Evolutionary conservation across 257 asterid genomes (phyloP).

Genomic region (Gentiana macrophylla): DNA sequence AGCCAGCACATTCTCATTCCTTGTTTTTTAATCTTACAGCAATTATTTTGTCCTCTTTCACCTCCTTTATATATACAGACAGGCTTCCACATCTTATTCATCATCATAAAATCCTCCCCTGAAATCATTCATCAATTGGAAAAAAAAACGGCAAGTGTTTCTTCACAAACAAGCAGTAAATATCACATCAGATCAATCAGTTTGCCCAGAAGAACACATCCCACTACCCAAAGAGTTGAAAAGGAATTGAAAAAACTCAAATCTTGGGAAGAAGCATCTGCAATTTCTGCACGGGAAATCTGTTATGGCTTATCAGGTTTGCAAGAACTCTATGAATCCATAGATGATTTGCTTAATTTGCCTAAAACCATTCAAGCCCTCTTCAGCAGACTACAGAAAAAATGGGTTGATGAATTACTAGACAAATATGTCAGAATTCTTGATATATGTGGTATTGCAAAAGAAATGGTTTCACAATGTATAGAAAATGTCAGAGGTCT

Average conservation of each 20-base stretch:
- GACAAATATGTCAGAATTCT: constrained; percentile 21
- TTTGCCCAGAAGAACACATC: constrained; percentile 29
- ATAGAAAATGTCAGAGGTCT: constrained; percentile 19
- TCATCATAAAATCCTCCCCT: not conserved
- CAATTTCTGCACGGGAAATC: constrained; percentile 8
- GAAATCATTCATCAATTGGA: no score
- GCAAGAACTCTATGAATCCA: constrained; percentile 10
- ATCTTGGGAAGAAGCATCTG: not conserved
- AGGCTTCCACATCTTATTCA: not conserved
- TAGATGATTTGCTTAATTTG: constrained; percentile 25
- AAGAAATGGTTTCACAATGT: constrained; percentile 10
- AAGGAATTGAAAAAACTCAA: constrained; percentile 18
- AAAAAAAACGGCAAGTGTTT: constrained; percentile 12
- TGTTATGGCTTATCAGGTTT: constrained; percentile 12
- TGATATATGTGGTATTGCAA: constrained; percentile 19
- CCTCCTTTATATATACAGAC: constrained; percentile 1
- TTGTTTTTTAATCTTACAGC: constrained; percentile 3
- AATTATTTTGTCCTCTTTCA: constrained; percentile 9
- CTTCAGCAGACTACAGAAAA: constrained; percentile 9
- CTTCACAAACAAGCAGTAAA: constrained; percentile 15
- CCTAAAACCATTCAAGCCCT: constrained; percentile 16
- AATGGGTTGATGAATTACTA: constrained; percentile 15
- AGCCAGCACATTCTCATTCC: no score
- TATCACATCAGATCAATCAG: constrained; percentile 22
- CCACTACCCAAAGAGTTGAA: constrained; percentile 17